Conservation (phyloP, 352 stramenopile species). For the Halophytophthora polymorphica region DNA sequence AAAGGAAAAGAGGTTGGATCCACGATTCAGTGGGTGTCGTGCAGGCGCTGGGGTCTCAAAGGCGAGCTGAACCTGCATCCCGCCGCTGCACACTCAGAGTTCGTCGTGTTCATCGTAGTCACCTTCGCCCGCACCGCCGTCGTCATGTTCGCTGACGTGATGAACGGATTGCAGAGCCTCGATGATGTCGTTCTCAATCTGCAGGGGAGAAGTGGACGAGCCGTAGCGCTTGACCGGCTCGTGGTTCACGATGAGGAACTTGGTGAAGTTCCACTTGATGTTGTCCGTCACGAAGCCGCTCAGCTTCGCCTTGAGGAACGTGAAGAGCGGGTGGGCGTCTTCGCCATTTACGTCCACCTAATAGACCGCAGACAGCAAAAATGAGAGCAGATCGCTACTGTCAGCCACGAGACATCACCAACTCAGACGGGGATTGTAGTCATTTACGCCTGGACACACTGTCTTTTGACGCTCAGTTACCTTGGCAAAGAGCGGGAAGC, state of each 20-base stretch:
- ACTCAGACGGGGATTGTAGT: background rate
- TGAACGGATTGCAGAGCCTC: slow-evolving; percentile 33
- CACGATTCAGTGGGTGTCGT: too few relatives aligned
- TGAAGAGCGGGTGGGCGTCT: slow-evolving; percentile 85
- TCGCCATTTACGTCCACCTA: slow-evolving; percentile 94
- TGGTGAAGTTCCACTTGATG: slow-evolving; percentile 90
- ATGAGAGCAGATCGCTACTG: background rate
- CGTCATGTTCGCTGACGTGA: slow-evolving; percentile 24
- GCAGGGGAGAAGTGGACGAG: slow-evolving; percentile 56
- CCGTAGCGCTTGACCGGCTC: slow-evolving; percentile 68
- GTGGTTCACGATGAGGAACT: slow-evolving; percentile 81
- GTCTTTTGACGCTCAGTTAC: too few relatives aligned
- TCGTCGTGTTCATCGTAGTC: slow-evolving; percentile 30
- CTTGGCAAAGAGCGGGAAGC: slow-evolving; percentile 88
- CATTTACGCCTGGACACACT: too few relatives aligned
- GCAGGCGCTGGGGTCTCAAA: too few relatives aligned
- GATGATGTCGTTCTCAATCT: slow-evolving; percentile 67
- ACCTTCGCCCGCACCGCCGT: slow-evolving; percentile 23
- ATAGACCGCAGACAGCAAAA: slow-evolving; percentile 1
- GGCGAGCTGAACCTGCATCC: too few relatives aligned
- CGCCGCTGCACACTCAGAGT: too few relatives aligned
- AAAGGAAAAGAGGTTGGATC: too few relatives aligned
- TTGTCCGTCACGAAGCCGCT: slow-evolving; percentile 63
- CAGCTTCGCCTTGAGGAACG: slow-evolving; percentile 83
- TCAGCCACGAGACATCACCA: background rate